These are phyloP conservation scores for Oryza punctata DNA, from an alignment of 176 grass and related monocot genomes.

Conservation along the genomic window DNA sequence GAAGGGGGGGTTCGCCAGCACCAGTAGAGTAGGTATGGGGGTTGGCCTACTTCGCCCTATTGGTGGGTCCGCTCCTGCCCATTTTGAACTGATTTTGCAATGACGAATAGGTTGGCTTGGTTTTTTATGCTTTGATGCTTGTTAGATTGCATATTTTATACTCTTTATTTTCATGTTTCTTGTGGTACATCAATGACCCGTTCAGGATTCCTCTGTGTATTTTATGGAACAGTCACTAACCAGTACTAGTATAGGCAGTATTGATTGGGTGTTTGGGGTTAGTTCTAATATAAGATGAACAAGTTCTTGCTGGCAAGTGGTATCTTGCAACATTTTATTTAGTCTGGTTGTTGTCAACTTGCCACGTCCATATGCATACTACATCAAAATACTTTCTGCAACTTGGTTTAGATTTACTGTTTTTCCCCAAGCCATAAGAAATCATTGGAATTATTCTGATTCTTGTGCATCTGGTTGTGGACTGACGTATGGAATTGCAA, in stretches of 20 bases:
- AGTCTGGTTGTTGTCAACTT: not conserved
- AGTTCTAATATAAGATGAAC: not conserved
- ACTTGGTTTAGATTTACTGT: conserved; percentile 10
- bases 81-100: conserved; percentile 34
- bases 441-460: not conserved
- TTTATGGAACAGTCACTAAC: not conserved
- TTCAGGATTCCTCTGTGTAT: not conserved
- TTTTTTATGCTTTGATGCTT: conserved; percentile 3
- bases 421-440: not conserved
- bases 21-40: no score
- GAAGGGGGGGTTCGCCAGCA: no score
- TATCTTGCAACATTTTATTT: not conserved
- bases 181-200: conserved; percentile 1
- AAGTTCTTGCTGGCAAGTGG: conserved; percentile 11
- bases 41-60: not conserved
- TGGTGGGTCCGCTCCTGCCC: not conserved
- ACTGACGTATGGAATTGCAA: not conserved
- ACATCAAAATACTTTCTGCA: conserved; percentile 1
- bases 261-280: conserved; percentile 41
- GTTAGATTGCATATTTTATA: conserved; percentile 10
- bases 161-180: not conserved
- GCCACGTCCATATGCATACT: not conserved
- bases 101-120: not conserved
- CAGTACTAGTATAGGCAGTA: not conserved
- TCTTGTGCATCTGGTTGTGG: not conserved